Conservation (phyloP, 768 basidiomycete genomes). For the Boletus insuetus region DNA sequence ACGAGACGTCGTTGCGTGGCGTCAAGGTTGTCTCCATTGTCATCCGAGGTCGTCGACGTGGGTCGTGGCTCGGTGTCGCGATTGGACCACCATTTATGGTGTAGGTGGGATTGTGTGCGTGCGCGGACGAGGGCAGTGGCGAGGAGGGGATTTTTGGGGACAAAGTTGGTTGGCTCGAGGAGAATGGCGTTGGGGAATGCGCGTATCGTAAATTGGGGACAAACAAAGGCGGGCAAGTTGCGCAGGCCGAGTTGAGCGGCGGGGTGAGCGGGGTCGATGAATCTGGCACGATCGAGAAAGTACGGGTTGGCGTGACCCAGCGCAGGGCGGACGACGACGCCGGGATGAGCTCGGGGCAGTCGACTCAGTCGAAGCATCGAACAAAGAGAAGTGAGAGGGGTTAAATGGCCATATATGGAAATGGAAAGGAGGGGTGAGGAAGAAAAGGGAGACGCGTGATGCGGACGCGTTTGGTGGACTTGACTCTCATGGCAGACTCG, state of each 20-base stretch:
- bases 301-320: slow-evolving; percentile 16
- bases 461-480: slow-evolving; percentile 23
- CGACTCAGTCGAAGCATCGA: too few relatives aligned
- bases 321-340: slow-evolving; percentile 3
- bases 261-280: slow-evolving; percentile 22
- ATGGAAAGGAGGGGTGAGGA: not conserved
- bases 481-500: slow-evolving; percentile 16
- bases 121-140: slow-evolving; percentile 14
- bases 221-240: slow-evolving; percentile 16
- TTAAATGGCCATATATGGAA: too few relatives aligned
- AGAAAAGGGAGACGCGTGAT: slow-evolving; percentile 18
- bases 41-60: not conserved
- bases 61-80: slow-evolving; percentile 4
- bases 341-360: too few relatives aligned
- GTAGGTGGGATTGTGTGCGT: not conserved
- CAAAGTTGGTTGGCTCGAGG: slow-evolving; percentile 5
- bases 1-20: not conserved
- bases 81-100: too few relatives aligned
- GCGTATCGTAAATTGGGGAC: slow-evolving; percentile 21
- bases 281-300: slow-evolving; percentile 9
- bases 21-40: not conserved
- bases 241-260: slow-evolving; percentile 9
- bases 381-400: too few relatives aligned
- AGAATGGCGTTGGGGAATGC: slow-evolving; percentile 25
- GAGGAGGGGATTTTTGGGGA: slow-evolving; percentile 20